Base-by-base conservation (phyloP, 2,329 filamentous ascomycete species). In the Trichoderma sp. region DNA sequence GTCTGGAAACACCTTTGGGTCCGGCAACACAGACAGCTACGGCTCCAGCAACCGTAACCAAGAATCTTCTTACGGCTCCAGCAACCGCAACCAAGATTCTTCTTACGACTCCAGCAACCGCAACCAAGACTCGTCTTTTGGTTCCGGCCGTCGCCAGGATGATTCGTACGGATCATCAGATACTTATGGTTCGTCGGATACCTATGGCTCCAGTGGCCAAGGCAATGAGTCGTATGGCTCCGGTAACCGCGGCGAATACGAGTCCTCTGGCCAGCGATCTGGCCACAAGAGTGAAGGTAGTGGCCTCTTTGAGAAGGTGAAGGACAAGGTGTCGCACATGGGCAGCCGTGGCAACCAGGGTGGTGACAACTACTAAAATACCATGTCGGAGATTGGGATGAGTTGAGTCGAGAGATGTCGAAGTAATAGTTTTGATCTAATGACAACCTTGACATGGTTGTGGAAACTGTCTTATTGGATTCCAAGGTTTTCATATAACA, bases 281-380 rank as follows among this genome's bases (percentile, higher is more conserved):
- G 68, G 60, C 2, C 34, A n/a, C n/a, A 60, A n/a, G 37, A 5
- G 58, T 27, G 64, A 64, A 59, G 70, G 67, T 45, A 63, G 61
- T 73, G 85, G 83, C 60, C 82, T 81, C 17, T 64, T 86, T 25
- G 86, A 86, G 56, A 88, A 86, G 77, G 67, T 89, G 27, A 78
- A 89, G 76, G 85, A 89, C 78, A 88, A 87, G 80, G 83, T 82
- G 6, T 85, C 86, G 9, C 75, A 77, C 13, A 72, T 84, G 37
- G 63, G 61, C n/a, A 25, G n/a, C 59, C 86, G 80, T 71, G 78
- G 82, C 17, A 79, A 78, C 71, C 85, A 83, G 76, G 86, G 86
- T 4, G 75, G 77, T 8, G 78, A 77, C 72, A 87, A 84, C 82
- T 80, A 86, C 61, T 81, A 82, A 69, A 9, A 22, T 45, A 45